These are phyloP conservation scores for Hypoxylon sp. DNA, from an alignment of 2,329 filamentous ascomycete species.

Conservation along the genomic window DNA sequence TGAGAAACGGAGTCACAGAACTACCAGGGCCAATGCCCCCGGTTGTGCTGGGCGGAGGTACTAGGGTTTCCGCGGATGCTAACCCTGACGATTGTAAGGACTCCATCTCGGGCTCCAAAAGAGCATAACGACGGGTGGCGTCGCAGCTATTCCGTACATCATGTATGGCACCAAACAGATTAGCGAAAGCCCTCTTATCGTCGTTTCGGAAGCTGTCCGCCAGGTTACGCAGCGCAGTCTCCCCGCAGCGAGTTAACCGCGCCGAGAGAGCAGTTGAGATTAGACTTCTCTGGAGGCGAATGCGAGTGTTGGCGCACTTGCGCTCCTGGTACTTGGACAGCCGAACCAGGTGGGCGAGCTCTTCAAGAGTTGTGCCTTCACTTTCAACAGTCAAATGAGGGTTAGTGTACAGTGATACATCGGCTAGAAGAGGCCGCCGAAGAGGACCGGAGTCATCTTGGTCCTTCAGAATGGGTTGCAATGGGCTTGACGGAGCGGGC, in stretches of 20 bases:
- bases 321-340: slow-evolving; percentile 85
- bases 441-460: slow-evolving; percentile 60
- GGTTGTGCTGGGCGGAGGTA: slow-evolving; percentile 61
- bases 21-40: slow-evolving; percentile 52
- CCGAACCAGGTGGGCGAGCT: slow-evolving; percentile 82
- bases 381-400: slow-evolving; percentile 70
- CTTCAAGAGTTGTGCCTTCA: slow-evolving; percentile 78
- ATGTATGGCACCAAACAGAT: slow-evolving; percentile 81
- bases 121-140: slow-evolving; percentile 76
- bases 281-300: slow-evolving; percentile 79
- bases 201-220: slow-evolving; percentile 83
- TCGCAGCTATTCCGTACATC: slow-evolving; percentile 84
- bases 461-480: slow-evolving; percentile 55
- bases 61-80: slow-evolving; percentile 65
- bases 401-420: slow-evolving; percentile 76
- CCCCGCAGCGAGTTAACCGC: slow-evolving; percentile 79
- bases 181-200: slow-evolving; percentile 82
- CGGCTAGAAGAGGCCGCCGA: slow-evolving; percentile 71
- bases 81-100: slow-evolving; percentile 65
- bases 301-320: slow-evolving; percentile 79
- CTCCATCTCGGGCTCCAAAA: slow-evolving; percentile 80
- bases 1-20: slow-evolving; percentile 69
- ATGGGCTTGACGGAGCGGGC: slow-evolving; percentile 46
- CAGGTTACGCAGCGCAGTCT: slow-evolving; percentile 79
- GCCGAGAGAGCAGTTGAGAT: slow-evolving; percentile 81